These are phyloP conservation scores for Epichloe hybrida DNA, from an alignment of 2,329 filamentous ascomycete species.

Conservation along the genomic window DNA sequence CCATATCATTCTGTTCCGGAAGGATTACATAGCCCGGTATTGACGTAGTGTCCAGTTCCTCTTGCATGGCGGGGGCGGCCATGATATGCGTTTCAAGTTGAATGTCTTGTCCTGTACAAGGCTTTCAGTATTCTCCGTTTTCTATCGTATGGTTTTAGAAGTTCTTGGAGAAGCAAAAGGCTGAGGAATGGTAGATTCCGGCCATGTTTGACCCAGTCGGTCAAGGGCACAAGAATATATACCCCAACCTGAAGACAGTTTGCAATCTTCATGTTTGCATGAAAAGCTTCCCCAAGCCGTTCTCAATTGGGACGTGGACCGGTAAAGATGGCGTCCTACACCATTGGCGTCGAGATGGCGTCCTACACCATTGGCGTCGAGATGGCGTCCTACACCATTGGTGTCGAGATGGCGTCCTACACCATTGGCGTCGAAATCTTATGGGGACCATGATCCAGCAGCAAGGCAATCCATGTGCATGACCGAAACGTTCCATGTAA, in stretches of 20 bases:
- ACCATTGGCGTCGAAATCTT: background rate
- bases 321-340: background rate
- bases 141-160: background rate
- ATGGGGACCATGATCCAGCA: background rate
- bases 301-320: background rate
- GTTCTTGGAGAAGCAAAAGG: background rate
- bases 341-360: background rate
- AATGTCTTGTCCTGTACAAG: background rate
- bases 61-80: constrained; percentile 9
- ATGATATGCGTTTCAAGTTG: constrained; percentile 4
- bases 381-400: too few relatives aligned
- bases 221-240: constrained; percentile 2
- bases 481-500: too few relatives aligned
- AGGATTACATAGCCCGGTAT: constrained; percentile 33
- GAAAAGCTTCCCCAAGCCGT: background rate
- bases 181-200: background rate
- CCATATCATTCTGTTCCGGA: constrained; percentile 27
- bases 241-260: background rate
- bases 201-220: background rate
- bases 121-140: background rate
- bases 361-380: background rate
- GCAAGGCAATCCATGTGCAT: background rate
- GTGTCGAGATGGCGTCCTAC: background rate
- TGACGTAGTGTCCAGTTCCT: constrained; percentile 23
- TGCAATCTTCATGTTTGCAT: background rate